Conservation (phyloP, 2,329 filamentous ascomycete genomes). For the Shiraia bambusicola region DNA sequence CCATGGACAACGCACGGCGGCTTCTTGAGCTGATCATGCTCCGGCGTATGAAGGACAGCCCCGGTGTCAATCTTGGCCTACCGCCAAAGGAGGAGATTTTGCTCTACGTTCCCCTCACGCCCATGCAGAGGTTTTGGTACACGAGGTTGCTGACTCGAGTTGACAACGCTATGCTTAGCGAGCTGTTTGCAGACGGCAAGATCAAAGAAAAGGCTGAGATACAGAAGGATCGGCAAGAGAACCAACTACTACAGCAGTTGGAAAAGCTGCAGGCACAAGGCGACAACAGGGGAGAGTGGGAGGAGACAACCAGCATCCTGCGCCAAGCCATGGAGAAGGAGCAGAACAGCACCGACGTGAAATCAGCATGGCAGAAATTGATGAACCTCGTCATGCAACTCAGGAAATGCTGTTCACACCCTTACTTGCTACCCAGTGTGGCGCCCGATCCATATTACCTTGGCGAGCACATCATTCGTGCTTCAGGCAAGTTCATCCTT, state of each 20-base stretch:
- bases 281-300: slow-evolving; percentile 43
- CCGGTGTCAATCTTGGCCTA: slow-evolving; percentile 56
- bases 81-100: slow-evolving; percentile 60
- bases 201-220: slow-evolving; percentile 47
- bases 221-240: slow-evolving; percentile 41
- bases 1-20: slow-evolving; percentile 55
- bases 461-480: slow-evolving; percentile 51
- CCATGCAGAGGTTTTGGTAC: slow-evolving; percentile 62
- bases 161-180: slow-evolving; percentile 54
- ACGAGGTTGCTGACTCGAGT: slow-evolving; percentile 57
- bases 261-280: slow-evolving; percentile 25
- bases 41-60: slow-evolving; percentile 58
- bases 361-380: slow-evolving; percentile 51
- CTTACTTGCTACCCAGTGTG: slow-evolving; percentile 53
- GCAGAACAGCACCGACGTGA: slow-evolving; percentile 29
- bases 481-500: slow-evolving; percentile 59
- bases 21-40: slow-evolving; percentile 62
- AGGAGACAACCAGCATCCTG: slow-evolving; percentile 90
- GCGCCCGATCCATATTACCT: slow-evolving; percentile 50
- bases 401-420: slow-evolving; percentile 58
- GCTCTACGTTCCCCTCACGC: slow-evolving; percentile 59
- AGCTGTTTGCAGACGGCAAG: slow-evolving; percentile 54
- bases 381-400: slow-evolving; percentile 60
- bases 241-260: slow-evolving; percentile 36
- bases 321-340: slow-evolving; percentile 70